phyloP scores from a whole-genome alignment of 345 rosid genomes.

The Sonneratia caseolaris region DNA sequence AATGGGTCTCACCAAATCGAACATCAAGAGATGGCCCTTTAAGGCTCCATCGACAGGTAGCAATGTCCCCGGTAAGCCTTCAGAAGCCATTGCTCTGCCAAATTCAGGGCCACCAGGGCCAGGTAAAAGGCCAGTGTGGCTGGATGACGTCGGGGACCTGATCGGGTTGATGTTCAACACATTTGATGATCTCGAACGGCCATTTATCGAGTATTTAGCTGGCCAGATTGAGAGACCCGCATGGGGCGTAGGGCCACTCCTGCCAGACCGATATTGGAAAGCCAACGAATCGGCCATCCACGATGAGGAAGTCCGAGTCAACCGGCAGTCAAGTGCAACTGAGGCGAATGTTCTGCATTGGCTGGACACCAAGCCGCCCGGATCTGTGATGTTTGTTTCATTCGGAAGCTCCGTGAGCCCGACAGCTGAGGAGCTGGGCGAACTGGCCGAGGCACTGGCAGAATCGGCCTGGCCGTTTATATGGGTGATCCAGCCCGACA shows the following conservation, averaged over 20 bases:
- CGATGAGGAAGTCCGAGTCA: slow-evolving; percentile 11
- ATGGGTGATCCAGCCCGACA: slow-evolving; percentile 17
- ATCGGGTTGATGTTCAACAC: slow-evolving; percentile 20
- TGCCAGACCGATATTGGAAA: slow-evolving; percentile 26
- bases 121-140: slow-evolving; percentile 8
- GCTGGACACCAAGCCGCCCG: slow-evolving; percentile 14
- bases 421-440: slow-evolving; percentile 9
- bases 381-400: slow-evolving; percentile 16
- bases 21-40: slow-evolving; percentile 16
- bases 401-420: slow-evolving; percentile 20
- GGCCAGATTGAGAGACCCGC: slow-evolving; percentile 19
- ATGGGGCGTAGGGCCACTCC: slow-evolving; percentile 34
- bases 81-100: neutral
- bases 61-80: neutral
- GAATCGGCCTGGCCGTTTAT: slow-evolving; percentile 13
- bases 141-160: slow-evolving; percentile 1
- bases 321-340: neutral
- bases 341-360: slow-evolving; percentile 14
- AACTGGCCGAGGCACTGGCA: slow-evolving; percentile 11
- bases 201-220: slow-evolving; percentile 20
- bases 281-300: slow-evolving; percentile 12
- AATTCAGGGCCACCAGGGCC: slow-evolving; percentile 6
- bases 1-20: slow-evolving; percentile 17
- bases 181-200: slow-evolving; percentile 24
- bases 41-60: slow-evolving; percentile 4